Conservation (phyloP, 345 rosid genomes). For the Linum trigynum region DNA sequence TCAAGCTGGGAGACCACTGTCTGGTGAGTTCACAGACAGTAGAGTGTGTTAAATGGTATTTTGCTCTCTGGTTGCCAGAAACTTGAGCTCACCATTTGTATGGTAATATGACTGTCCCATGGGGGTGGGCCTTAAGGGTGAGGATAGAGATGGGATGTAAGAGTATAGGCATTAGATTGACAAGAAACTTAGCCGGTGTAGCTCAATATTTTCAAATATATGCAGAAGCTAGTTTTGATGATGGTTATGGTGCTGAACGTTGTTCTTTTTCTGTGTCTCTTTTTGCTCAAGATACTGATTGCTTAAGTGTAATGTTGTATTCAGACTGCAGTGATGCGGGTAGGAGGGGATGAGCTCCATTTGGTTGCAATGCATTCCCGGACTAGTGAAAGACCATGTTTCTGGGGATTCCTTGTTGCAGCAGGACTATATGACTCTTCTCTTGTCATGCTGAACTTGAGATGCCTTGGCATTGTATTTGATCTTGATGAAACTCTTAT, state of each 20-base stretch:
- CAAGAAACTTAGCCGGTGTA: no score
- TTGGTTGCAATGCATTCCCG: conserved; percentile 83
- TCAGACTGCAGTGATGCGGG: conserved; percentile 83
- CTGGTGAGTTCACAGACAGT: no score
- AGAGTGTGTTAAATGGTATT: no score
- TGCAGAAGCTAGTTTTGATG: neutral
- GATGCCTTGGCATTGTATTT: conserved; percentile 96
- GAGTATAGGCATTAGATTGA: no score
- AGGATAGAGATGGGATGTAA: no score
- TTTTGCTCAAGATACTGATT: conserved; percentile 1
- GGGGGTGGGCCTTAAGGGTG: no score
- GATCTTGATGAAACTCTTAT: conserved; percentile 96
- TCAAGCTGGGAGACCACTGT: no score
- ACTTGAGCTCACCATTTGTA: no score
- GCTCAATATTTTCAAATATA: no score
- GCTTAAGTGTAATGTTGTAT: conserved; percentile 15
- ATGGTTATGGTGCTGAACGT: neutral
- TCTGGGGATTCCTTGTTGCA: conserved; percentile 78
- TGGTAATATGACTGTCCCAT: no score
- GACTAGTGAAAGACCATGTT: conserved; percentile 52
- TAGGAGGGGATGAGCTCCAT: conserved; percentile 83
- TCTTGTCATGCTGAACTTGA: conserved; percentile 80
- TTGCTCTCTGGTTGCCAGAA: no score
- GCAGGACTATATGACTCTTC: conserved; percentile 70
- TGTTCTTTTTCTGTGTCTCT: neutral